Conservation (phyloP, 768 basidiomycete genomes). For the Calvatia gigantea region DNA sequence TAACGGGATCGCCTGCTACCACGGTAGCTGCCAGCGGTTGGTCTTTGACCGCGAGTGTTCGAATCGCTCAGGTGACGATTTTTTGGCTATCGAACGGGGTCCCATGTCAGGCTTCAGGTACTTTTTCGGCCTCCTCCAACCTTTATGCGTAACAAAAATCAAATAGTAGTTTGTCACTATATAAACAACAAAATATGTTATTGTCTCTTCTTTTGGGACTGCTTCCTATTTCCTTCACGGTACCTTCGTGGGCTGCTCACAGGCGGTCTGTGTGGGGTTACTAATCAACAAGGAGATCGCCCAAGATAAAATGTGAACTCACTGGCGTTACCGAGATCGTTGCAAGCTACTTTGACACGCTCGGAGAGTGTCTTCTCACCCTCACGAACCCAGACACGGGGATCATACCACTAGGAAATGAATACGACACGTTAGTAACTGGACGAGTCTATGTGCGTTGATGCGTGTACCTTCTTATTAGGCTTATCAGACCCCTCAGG, state of each 20-base stretch:
- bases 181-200: not conserved
- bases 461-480: conserved; percentile 87
- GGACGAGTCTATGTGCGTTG: not conserved
- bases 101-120: too few relatives aligned
- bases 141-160: too few relatives aligned
- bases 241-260: not conserved
- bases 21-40: conserved; percentile 19
- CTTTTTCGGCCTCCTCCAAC: too few relatives aligned
- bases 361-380: conserved; percentile 88
- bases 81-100: conserved; percentile 14
- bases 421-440: not conserved
- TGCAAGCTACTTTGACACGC: conserved; percentile 93
- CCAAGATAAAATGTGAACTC: not conserved
- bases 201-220: not conserved
- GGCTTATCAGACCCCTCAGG: conserved; percentile 96
- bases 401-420: conserved; percentile 73
- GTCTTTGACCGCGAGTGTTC: conserved; percentile 31
- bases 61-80: conserved; percentile 31
- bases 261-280: not conserved
- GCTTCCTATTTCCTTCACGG: not conserved
- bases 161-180: not conserved
- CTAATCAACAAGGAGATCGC: not conserved
- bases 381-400: conserved; percentile 97
- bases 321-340: conserved; percentile 70
- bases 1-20: conserved; percentile 81